A percentile compares a stretch with the other conserved stretches of the same genome.
phyloP scores from a whole-genome alignment of 495 filamentous ascomycete species.

The Daldinia decipiens region DNA sequence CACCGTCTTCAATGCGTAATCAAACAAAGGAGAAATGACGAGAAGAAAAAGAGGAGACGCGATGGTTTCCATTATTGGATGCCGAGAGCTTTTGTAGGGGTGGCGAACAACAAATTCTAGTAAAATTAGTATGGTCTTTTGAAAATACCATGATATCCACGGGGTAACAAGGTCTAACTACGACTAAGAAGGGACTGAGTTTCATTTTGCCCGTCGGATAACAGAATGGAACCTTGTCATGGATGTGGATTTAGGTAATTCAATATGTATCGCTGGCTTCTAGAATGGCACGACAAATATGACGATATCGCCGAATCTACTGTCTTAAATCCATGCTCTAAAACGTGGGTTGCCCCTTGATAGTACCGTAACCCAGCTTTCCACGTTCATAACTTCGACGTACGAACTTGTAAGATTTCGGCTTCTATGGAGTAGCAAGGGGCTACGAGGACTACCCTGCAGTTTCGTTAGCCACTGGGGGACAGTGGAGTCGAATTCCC shows the following conservation, averaged over 20 bases:
- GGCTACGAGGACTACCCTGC: conserved; percentile 22
- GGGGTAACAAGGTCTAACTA: background rate
- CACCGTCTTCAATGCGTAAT: conserved; percentile 1
- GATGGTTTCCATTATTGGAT: background rate
- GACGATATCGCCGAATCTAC: conserved; percentile 7
- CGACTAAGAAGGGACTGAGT: background rate
- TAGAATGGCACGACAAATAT: background rate
- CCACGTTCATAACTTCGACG: conserved; percentile 12
- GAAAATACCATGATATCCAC: background rate
- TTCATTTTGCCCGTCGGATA: background rate
- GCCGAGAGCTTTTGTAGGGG: background rate
- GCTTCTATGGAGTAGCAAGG: background rate
- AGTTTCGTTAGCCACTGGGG: conserved; percentile 38
- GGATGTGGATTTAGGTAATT: background rate
- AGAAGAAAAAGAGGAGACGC: background rate
- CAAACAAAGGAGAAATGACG: background rate
- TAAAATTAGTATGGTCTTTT: background rate
- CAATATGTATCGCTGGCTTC: background rate
- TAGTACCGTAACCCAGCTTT: conserved; percentile 11
- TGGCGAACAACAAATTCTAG: background rate
- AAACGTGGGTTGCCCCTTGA: conserved; percentile 27
- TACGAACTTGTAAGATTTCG: conserved; percentile 16
- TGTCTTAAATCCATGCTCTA: conserved; percentile 23
- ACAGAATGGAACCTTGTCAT: background rate
- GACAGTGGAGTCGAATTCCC: conserved; percentile 19